phyloP scores from a whole-genome alignment of 2,329 filamentous ascomycete species.

The Acarospora socialis region DNA sequence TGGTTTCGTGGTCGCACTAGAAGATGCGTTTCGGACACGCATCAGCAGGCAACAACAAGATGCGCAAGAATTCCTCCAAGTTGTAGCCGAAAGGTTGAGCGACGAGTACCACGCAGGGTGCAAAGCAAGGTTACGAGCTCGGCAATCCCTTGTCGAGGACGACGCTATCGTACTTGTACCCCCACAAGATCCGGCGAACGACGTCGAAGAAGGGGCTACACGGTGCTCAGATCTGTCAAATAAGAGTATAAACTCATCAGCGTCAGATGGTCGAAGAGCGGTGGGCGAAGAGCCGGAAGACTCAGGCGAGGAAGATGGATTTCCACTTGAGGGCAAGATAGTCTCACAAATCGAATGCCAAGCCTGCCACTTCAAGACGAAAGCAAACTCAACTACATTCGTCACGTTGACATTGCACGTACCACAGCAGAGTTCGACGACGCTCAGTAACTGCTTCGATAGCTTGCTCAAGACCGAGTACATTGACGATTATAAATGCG shows the following conservation, averaged over 20 bases:
- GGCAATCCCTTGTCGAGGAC: constrained; percentile 10
- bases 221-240: no score
- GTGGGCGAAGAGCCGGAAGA: constrained; percentile 9
- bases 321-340: constrained; percentile 80
- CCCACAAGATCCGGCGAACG: constrained; percentile 17
- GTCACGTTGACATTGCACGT: constrained; percentile 87
- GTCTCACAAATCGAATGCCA: constrained; percentile 94
- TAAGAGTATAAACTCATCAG: no score
- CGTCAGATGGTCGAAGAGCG: constrained; percentile 3
- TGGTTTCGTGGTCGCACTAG: constrained; percentile 70
- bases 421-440: constrained; percentile 66
- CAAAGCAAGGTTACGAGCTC: constrained; percentile 45
- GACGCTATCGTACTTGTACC: no score
- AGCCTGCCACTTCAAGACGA: constrained; percentile 79
- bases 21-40: constrained; percentile 72
- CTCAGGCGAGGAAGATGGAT: constrained; percentile 46
- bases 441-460: constrained; percentile 79
- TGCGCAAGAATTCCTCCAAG: constrained; percentile 91
- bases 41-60: constrained; percentile 95
- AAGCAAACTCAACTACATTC: constrained; percentile 68
- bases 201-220: constrained; percentile 22
- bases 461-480: constrained; percentile 87
- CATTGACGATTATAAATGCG: constrained; percentile 94
- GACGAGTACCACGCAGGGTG: constrained; percentile 86
- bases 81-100: constrained; percentile 78